Percentiles rank a stretch among this genome's conserved stretches.
Evolutionary conservation across 1,284 basidiomycete species (phyloP).

Genomic region (Fomitopsis schrenkii): DNA sequence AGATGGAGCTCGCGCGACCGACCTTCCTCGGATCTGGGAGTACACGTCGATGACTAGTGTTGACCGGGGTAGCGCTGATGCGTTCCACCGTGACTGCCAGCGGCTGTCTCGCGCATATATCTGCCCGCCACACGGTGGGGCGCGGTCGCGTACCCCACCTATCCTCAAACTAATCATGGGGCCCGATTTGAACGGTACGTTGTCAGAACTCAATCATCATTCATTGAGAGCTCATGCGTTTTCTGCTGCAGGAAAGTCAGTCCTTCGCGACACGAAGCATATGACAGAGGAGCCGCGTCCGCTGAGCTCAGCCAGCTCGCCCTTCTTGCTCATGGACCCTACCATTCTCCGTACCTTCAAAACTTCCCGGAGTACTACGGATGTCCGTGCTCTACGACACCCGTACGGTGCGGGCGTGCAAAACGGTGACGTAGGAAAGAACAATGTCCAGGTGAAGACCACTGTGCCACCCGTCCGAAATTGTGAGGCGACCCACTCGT

Average conservation of each 20-base stretch:
- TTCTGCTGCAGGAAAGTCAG: background rate
- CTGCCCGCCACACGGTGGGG: background rate
- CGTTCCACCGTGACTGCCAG: background rate
- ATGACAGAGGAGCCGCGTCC: conserved; percentile 13
- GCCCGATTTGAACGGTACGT: background rate
- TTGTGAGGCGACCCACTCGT: background rate
- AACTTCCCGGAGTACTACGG: background rate
- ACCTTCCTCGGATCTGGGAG: background rate
- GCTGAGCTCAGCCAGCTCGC: conserved; percentile 4
- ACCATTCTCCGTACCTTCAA: conserved; percentile 1
- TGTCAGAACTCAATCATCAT: background rate
- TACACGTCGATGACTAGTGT: background rate
- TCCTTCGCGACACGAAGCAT: background rate
- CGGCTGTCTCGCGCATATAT: background rate
- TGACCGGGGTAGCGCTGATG: background rate
- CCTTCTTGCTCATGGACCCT: background rate
- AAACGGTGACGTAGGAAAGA: background rate
- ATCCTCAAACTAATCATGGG: background rate
- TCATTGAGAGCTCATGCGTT: background rate
- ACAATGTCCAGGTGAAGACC: background rate
- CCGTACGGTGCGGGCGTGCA: background rate
- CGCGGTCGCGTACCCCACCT: background rate
- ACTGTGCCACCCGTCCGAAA: background rate
- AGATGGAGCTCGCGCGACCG: background rate
- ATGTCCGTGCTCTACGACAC: background rate